phyloP scores from a whole-genome alignment of 2,329 filamentous ascomycete genomes.

The Aspergillus ustus region DNA sequence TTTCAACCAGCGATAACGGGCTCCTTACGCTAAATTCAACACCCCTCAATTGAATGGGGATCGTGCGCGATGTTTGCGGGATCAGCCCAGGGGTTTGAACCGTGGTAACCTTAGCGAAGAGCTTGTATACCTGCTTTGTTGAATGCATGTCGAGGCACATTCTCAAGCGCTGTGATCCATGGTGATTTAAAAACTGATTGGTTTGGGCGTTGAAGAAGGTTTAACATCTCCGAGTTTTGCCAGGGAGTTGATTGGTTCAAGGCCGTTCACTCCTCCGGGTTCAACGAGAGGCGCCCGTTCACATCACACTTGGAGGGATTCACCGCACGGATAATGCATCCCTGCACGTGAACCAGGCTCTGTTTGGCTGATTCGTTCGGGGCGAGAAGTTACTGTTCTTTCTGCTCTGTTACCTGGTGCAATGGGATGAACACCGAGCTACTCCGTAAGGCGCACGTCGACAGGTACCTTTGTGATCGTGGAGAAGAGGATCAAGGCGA shows the following conservation, averaged over 20 bases:
- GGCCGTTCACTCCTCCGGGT: not conserved
- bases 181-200: slow-evolving; percentile 21
- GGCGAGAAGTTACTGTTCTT: not conserved
- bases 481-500: not conserved
- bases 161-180: slow-evolving; percentile 10
- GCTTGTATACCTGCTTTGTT: slow-evolving; percentile 11
- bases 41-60: slow-evolving; percentile 20
- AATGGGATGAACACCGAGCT: not conserved
- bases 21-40: slow-evolving; percentile 29
- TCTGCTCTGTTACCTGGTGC: no score
- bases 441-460: not conserved
- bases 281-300: not conserved
- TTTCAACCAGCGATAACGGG: slow-evolving; percentile 25
- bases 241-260: slow-evolving; percentile 8
- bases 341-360: slow-evolving; percentile 21
- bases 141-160: slow-evolving; percentile 16
- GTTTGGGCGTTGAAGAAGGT: slow-evolving; percentile 14
- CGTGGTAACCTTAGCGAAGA: slow-evolving; percentile 1
- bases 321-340: slow-evolving; percentile 12
- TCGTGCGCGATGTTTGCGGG: slow-evolving; percentile 24
- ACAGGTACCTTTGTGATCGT: slow-evolving; percentile 8
- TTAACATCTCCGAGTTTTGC: not conserved
- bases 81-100: slow-evolving; percentile 18
- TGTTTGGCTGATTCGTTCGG: not conserved
- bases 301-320: slow-evolving; percentile 2